phyloP scores from a whole-genome alignment of 306 rosid genomes.

The Citrullus colocynthis region DNA sequence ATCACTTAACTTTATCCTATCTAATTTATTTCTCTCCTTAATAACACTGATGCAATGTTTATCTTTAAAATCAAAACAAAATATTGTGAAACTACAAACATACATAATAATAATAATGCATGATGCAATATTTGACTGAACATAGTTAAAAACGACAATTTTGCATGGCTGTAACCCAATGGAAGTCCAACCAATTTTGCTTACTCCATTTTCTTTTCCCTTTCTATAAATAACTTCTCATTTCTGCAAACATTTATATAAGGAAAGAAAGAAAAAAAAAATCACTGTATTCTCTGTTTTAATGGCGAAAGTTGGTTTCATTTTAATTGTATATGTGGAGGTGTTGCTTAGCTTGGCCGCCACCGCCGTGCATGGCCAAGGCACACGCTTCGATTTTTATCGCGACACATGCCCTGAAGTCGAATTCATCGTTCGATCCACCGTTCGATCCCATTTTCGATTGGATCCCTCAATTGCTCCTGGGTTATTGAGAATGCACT shows the following conservation, averaged over 20 bases:
- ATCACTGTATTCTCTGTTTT: not conserved
- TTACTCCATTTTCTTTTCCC: not conserved
- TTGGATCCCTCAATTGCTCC: not conserved
- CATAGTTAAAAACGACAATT: not conserved
- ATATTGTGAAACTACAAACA: not conserved
- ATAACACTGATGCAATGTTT: not conserved
- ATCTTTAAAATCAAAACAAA: not conserved
- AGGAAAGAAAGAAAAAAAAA: rapidly evolving
- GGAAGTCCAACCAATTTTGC: not conserved
- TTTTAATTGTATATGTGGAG: not conserved
- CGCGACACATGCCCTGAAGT: not conserved
- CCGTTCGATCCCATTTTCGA: not conserved
- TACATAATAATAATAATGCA: not conserved
- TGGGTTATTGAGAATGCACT: slow-evolving; percentile 4
- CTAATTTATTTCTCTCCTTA: no score
- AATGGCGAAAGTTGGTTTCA: not conserved
- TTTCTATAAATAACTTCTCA: not conserved
- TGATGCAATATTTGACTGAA: not conserved
- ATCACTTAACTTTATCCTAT: no score
- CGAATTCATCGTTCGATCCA: not conserved
- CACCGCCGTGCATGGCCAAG: not conserved
- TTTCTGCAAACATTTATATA: not conserved
- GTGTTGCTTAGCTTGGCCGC: not conserved
- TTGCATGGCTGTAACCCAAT: not conserved
- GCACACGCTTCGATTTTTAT: not conserved